phyloP scores from a whole-genome alignment of 768 basidiomycete genomes.

The Dioszegia crocea region DNA sequence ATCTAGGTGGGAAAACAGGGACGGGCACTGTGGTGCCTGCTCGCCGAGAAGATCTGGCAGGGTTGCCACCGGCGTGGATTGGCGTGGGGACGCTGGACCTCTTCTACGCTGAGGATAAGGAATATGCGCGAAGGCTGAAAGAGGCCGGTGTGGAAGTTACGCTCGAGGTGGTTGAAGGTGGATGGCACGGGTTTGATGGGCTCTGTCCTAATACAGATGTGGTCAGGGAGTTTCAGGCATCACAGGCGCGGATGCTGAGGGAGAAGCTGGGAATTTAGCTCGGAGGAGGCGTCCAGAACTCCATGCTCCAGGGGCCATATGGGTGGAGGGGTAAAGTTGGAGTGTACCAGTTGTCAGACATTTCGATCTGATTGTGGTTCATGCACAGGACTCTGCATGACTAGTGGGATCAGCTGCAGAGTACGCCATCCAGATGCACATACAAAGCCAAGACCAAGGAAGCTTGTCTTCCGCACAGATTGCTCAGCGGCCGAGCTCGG shows the following conservation, averaged over 20 bases:
- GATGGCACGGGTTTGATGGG: constrained; percentile 7
- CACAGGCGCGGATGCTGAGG: not conserved
- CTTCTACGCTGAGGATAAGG: constrained; percentile 9
- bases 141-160: constrained; percentile 5
- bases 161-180: not conserved
- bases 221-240: not conserved
- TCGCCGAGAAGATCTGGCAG: constrained; percentile 1
- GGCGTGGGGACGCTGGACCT: constrained; percentile 6
- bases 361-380: too few species aligned
- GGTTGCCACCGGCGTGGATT: constrained; percentile 3
- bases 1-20: not conserved
- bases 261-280: not conserved
- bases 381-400: too few species aligned
- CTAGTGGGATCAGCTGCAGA: too few species aligned
- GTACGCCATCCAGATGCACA: too few species aligned
- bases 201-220: not conserved
- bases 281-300: not conserved
- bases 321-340: too few species aligned
- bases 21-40: not conserved
- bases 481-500: too few species aligned
- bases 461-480: too few species aligned
- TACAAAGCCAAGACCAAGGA: too few species aligned
- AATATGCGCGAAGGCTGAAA: constrained; percentile 1
- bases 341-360: too few species aligned
- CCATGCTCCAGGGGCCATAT: not conserved